phyloP scores from a whole-genome alignment of 805 yeast genomes.

The Hanseniaspora pseudoguilliermondii region DNA sequence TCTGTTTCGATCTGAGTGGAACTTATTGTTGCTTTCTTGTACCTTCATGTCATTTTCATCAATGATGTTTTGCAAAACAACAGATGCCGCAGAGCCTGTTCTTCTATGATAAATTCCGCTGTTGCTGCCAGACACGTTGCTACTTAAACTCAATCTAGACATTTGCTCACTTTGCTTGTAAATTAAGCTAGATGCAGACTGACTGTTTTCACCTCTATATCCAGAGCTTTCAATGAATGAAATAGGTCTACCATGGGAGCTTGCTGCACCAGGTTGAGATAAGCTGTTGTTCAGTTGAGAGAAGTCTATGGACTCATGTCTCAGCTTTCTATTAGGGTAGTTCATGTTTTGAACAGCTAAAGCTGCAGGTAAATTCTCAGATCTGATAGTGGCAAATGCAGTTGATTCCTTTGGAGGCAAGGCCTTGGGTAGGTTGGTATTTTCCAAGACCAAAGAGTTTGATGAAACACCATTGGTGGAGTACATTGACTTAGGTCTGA shows the following conservation, averaged over 20 bases:
- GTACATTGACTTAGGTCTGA: slow-evolving; percentile 25
- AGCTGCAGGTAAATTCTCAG: slow-evolving; percentile 11
- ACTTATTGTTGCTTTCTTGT: slow-evolving; percentile 15
- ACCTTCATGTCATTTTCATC: slow-evolving; percentile 35
- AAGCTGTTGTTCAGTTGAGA: slow-evolving; percentile 20
- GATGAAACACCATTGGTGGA: slow-evolving; percentile 34
- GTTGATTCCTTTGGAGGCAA: slow-evolving; percentile 61
- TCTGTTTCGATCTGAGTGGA: slow-evolving; percentile 34
- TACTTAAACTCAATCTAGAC: background rate
- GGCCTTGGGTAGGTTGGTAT: slow-evolving; percentile 34
- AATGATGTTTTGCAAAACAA: slow-evolving; percentile 62
- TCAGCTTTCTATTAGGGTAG: background rate
- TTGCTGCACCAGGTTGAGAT: background rate
- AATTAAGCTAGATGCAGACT: background rate
- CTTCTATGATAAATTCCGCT: slow-evolving; percentile 24
- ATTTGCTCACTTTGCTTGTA: background rate
- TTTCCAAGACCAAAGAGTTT: slow-evolving; percentile 25
- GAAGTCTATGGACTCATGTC: slow-evolving; percentile 16
- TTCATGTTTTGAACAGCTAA: slow-evolving; percentile 13
- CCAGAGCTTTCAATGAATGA: slow-evolving; percentile 2
- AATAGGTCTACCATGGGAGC: background rate
- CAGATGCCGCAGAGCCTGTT: slow-evolving; percentile 43
- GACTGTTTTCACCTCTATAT: background rate
- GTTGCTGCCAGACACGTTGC: background rate
- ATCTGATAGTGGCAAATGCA: slow-evolving; percentile 40